Evolutionary conservation across 108 stramenopile genomes (phyloP), one percentile per base, ranked within the genome.

Genomic region (Thalassiosira profunda): DNA sequence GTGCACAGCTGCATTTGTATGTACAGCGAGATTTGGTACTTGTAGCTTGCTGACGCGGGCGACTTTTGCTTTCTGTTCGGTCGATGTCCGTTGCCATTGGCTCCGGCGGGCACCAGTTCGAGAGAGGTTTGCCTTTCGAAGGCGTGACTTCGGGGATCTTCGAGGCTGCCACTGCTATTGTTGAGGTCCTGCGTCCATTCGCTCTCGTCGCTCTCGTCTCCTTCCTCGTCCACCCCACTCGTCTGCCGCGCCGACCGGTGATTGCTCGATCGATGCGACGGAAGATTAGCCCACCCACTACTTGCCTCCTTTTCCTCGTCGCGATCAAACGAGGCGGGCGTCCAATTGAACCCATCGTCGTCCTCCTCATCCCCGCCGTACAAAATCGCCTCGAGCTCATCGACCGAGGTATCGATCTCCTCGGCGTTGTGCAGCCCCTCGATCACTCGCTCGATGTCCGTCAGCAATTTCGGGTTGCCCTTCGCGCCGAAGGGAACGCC

Each of bases 1-100:
- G 84, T 82, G 69, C 97, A 97, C 3, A 96, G 85, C 55, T 93
- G 85, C 97, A 97, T 97, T 74, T 97, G 97, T 38, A 97, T 96
- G 63, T 83, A 97, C 3, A 97, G 74, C 29, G 83, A 89, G 38
- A 92, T 93, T 58, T 86, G 86, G 67, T 97, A 96, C 41, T 80
- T 87, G 70, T 92, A 91, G 6, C 55, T 24, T 17, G 59, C 28
- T 25, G 60, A 37, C 18, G 60, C 14, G 17, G 42, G 11, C n/a
- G 51, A 51, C 14, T 33, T 11, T 17, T 34, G 25, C n/a, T 15
- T 28, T 21, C 33, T 20, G 17, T 44, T 7, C 1, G n/a, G 53
- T 11, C 38, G 25, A 6, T 37, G 31, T n/a, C 10, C 26, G 20
- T 55, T 5, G 9, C 36, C 29, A 1, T 28, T 38, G 37, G 37